Evolutionary conservation across 164 flowering plant genomes (phyloP).

Genomic region (Stephania yunnanensis): DNA sequence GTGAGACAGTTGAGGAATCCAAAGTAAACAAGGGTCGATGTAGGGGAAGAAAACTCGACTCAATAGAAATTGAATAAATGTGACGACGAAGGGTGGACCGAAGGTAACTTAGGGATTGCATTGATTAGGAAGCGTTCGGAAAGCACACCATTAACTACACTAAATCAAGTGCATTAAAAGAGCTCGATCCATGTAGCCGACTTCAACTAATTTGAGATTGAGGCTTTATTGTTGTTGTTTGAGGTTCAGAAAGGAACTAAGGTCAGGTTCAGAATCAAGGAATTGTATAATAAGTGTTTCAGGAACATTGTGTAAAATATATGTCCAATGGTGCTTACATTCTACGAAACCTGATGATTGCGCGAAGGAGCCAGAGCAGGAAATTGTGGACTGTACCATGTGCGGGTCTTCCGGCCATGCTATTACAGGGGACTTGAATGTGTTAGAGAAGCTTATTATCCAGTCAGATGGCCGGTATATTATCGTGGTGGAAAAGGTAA

Average conservation of each 20-base stretch:
- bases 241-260: not conserved
- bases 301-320: not conserved
- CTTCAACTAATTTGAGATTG: too few relatives aligned
- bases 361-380: constrained; percentile 65
- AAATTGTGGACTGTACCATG: constrained; percentile 63
- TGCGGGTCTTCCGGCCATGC: constrained; percentile 87
- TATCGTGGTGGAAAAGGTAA: constrained; percentile 90
- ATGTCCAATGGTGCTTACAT: not conserved
- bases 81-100: too few relatives aligned
- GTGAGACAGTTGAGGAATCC: not conserved
- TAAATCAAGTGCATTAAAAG: too few relatives aligned
- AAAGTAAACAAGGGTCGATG: too few relatives aligned
- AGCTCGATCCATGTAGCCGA: too few relatives aligned
- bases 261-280: not conserved
- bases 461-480: constrained; percentile 84
- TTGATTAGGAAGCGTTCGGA: too few relatives aligned
- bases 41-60: too few relatives aligned
- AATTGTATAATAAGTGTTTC: not conserved
- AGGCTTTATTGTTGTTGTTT: too few relatives aligned
- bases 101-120: too few relatives aligned
- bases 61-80: too few relatives aligned
- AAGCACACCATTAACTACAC: too few relatives aligned
- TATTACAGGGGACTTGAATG: constrained; percentile 72
- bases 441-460: constrained; percentile 47
- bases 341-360: constrained; percentile 11